Conservation (phyloP, 371 early-diverging fungal species). For the Apophysomyces variabilis region DNA sequence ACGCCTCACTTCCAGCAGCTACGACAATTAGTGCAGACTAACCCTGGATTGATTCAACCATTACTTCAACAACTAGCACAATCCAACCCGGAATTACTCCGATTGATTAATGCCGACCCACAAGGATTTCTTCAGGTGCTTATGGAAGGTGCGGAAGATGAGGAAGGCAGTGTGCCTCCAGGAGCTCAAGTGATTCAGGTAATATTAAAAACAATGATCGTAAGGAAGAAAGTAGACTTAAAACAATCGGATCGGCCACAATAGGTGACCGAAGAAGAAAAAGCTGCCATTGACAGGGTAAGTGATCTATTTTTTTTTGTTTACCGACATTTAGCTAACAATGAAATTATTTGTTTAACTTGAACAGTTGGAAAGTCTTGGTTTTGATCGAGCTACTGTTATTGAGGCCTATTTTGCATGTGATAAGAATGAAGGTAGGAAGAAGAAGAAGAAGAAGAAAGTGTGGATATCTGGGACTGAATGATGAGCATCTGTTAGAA, state of each 20-base stretch:
- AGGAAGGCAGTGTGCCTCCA: constrained; percentile 52
- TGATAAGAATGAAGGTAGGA: constrained; percentile 90
- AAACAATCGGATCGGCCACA: constrained; percentile 35
- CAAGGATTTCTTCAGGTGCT: constrained; percentile 84
- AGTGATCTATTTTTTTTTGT: constrained; percentile 23
- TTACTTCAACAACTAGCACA: constrained; percentile 84
- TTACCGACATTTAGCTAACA: not conserved
- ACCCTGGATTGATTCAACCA: constrained; percentile 89
- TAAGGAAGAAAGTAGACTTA: constrained; percentile 66
- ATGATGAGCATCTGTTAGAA: constrained; percentile 47
- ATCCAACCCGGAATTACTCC: constrained; percentile 85
- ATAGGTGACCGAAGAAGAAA: constrained; percentile 86
- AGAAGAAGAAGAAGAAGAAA: constrained; percentile 3
- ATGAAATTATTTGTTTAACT: not conserved
- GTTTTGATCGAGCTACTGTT: constrained; percentile 81
- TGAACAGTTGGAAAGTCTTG: constrained; percentile 80
- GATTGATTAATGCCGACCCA: constrained; percentile 79
- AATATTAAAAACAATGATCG: constrained; percentile 45
- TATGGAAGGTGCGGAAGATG: constrained; percentile 63
- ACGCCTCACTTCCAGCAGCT: constrained; percentile 93
- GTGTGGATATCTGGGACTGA: not conserved
- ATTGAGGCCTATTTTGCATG: constrained; percentile 96
- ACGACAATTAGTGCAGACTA: constrained; percentile 82
- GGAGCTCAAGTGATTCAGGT: constrained; percentile 74
- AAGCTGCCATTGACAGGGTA: constrained; percentile 90